These are phyloP conservation scores for Neurospora tetraspora DNA, from an alignment of 495 filamentous ascomycete genomes.

Conservation along the genomic window DNA sequence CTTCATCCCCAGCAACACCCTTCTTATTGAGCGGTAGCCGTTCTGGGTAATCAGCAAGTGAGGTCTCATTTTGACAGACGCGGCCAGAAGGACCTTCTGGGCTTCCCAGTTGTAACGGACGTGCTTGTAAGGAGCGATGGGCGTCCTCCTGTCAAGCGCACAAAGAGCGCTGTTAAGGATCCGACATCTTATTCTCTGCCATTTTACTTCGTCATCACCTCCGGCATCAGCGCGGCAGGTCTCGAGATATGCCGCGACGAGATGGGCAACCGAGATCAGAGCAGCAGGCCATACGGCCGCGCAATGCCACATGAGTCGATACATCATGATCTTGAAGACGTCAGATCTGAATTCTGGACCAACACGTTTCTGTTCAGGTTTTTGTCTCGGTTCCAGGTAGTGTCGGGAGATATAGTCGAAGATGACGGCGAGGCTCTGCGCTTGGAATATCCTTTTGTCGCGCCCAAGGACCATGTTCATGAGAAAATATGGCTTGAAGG, in stretches of 20 bases:
- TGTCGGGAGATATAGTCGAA: constrained; percentile 22
- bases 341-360: constrained; percentile 9
- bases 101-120: constrained; percentile 36
- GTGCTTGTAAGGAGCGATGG: constrained; percentile 16
- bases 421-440: constrained; percentile 17
- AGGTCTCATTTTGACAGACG: constrained; percentile 25
- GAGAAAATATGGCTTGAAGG: constrained; percentile 30
- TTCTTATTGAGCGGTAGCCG: constrained; percentile 29
- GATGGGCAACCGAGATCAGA: constrained; percentile 23
- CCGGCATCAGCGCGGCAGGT: constrained; percentile 9
- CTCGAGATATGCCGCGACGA: constrained; percentile 25
- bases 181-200: constrained; percentile 13
- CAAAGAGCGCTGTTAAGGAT: constrained; percentile 28
- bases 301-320: constrained; percentile 23
- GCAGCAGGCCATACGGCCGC: constrained; percentile 23
- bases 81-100: constrained; percentile 28
- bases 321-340: constrained; percentile 23
- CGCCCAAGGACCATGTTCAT: constrained; percentile 22
- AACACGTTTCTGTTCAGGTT: not conserved
- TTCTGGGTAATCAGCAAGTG: constrained; percentile 25
- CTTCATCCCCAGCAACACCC: constrained; percentile 27
- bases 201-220: not conserved
- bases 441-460: constrained; percentile 20
- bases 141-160: constrained; percentile 20
- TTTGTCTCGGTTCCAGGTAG: constrained; percentile 10